Conservation (phyloP, 148 eudicot species). For the Beta vulgaris region DNA sequence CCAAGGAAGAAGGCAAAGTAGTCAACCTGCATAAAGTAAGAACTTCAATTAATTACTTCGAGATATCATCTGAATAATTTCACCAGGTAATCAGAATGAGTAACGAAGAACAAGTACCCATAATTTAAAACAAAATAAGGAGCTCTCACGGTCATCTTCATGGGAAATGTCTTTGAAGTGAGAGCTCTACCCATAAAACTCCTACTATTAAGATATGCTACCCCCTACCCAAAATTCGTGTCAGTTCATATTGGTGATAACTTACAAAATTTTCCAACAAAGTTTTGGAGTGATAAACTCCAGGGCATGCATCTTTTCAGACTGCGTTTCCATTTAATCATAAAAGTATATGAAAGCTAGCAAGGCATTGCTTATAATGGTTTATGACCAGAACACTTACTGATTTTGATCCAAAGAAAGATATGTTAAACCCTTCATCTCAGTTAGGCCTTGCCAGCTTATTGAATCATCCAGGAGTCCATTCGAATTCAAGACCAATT, state of each 20-base stretch:
- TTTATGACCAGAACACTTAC: constrained; percentile 42
- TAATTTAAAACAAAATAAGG: background rate
- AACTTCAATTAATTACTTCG: constrained; percentile 1
- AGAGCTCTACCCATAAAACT: background rate
- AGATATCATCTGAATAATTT: background rate
- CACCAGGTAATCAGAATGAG: background rate
- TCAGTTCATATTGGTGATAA: background rate
- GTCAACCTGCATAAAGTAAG: constrained; percentile 58
- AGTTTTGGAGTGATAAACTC: background rate
- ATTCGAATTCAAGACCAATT: constrained; percentile 61
- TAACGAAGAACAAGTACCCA: background rate
- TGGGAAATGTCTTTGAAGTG: background rate
- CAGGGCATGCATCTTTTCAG: background rate
- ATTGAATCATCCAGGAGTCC: constrained; percentile 52
- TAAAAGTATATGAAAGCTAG: too few species aligned
- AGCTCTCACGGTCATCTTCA: background rate
- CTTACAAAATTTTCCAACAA: background rate
- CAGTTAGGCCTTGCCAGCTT: constrained; percentile 67
- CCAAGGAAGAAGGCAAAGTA: constrained; percentile 61
- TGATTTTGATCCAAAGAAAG: constrained; percentile 70
- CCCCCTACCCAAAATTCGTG: background rate
- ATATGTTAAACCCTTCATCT: constrained; percentile 50
- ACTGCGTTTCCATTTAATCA: too few species aligned
- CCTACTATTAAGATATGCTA: background rate
- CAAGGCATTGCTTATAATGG: background rate